phyloP scores from a whole-genome alignment of 805 yeast genomes.

The Starmerella sirachaensis region DNA sequence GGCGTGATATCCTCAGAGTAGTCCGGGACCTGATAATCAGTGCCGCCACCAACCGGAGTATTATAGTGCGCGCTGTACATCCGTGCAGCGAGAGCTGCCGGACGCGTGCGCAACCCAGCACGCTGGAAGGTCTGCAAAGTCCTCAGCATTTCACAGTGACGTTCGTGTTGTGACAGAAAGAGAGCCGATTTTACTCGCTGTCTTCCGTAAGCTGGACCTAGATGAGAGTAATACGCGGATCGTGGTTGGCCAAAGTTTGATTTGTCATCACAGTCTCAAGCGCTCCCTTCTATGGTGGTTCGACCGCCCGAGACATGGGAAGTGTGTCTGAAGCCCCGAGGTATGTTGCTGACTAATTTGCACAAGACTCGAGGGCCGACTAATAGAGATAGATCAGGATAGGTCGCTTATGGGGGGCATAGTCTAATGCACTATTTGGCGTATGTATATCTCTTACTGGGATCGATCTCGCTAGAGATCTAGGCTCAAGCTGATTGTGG shows the following conservation, averaged over 20 bases:
- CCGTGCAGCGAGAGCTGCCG: slow-evolving; percentile 10
- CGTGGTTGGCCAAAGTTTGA: slow-evolving; percentile 15
- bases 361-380: no score
- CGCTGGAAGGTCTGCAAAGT: slow-evolving; percentile 17
- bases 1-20: slow-evolving; percentile 68
- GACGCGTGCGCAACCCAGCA: slow-evolving; percentile 7
- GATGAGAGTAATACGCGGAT: slow-evolving; percentile 8
- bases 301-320: no score
- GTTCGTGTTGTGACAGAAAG: neutral
- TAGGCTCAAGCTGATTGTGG: no score
- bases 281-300: no score
- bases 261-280: no score
- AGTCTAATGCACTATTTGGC: no score
- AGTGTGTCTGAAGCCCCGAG: no score
- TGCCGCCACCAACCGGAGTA: slow-evolving; percentile 28
- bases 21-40: slow-evolving; percentile 86
- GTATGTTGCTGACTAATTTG: no score
- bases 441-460: no score
- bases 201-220: slow-evolving; percentile 10
- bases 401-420: no score
- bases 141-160: slow-evolving; percentile 13
- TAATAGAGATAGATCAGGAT: no score
- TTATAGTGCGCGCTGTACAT: slow-evolving; percentile 16
- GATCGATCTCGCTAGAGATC: no score
- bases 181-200: slow-evolving; percentile 7